A percentile compares a stretch with the other conserved stretches of the same genome.
Evolutionary conservation across 441 rosid species (phyloP).

Genomic region (Kokia cookei): DNA sequence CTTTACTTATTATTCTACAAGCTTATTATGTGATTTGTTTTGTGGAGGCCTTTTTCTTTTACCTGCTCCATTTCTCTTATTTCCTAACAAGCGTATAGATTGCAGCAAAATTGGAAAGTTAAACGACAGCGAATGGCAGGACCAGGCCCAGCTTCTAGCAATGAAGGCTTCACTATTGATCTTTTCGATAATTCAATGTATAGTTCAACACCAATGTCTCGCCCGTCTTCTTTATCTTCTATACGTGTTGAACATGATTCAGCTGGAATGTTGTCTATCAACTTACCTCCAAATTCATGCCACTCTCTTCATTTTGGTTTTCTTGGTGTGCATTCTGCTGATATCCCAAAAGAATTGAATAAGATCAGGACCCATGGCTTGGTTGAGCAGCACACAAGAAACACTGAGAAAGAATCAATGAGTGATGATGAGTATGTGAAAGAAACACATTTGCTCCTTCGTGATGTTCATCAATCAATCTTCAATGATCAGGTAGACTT

Average conservation of each 20-base stretch:
- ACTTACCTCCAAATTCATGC: slow-evolving; percentile 68
- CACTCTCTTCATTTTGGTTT: slow-evolving; percentile 69
- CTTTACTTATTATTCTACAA: slow-evolving; percentile 3
- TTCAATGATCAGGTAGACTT: slow-evolving; percentile 73
- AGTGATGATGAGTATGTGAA: slow-evolving; percentile 63
- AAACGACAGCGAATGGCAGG: slow-evolving; percentile 79
- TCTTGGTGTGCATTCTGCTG: slow-evolving; percentile 43
- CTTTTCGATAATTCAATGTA: slow-evolving; percentile 61
- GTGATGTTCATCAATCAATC: slow-evolving; percentile 75
- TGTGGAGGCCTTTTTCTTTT: not conserved
- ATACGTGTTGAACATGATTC: slow-evolving; percentile 77
- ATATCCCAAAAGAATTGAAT: slow-evolving; percentile 23
- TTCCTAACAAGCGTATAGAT: slow-evolving; percentile 48
- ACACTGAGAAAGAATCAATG: slow-evolving; percentile 31
- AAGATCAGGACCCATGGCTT: slow-evolving; percentile 19
- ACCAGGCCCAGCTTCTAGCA: slow-evolving; percentile 50
- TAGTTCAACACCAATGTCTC: slow-evolving; percentile 43
- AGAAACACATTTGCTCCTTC: slow-evolving; percentile 58
- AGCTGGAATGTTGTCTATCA: slow-evolving; percentile 88
- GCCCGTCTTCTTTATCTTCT: slow-evolving; percentile 59
- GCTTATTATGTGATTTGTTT: not conserved
- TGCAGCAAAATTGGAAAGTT: slow-evolving; percentile 99
- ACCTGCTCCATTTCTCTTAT: not conserved
- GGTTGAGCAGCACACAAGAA: slow-evolving; percentile 26
- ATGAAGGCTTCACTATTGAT: slow-evolving; percentile 82